Percentiles rank a stretch among this genome's conserved stretches.
Conservation (phyloP, 306 rosid species). For the Vigna trinervia region DNA sequence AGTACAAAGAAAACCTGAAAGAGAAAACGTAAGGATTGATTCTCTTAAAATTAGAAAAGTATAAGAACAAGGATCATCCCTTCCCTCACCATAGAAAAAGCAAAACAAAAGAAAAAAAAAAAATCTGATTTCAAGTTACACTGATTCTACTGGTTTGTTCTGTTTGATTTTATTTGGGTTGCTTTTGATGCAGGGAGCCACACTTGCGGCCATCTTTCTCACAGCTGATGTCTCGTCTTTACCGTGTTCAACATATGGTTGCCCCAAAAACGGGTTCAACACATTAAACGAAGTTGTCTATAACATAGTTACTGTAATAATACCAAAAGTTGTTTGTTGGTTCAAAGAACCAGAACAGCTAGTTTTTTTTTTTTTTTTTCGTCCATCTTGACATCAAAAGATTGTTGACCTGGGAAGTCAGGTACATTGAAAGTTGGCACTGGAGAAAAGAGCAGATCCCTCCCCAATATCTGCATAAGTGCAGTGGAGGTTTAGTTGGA, state of each 20-base stretch:
- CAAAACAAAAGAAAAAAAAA: no score
- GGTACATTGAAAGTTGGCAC: slow-evolving; percentile 86
- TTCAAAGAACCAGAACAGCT: slow-evolving; percentile 79
- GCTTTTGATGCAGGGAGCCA: slow-evolving; percentile 77
- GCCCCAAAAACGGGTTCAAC: slow-evolving; percentile 53
- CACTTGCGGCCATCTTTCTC: slow-evolving; percentile 94
- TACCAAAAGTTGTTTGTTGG: slow-evolving; percentile 57
- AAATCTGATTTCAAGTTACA: neutral
- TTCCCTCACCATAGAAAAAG: neutral
- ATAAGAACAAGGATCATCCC: neutral
- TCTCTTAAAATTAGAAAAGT: neutral
- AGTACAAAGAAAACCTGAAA: neutral
- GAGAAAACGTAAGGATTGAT: slow-evolving; percentile 18
- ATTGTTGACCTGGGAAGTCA: slow-evolving; percentile 57
- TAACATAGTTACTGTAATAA: slow-evolving; percentile 54
- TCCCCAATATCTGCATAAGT: slow-evolving; percentile 63
- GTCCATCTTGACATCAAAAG: slow-evolving; percentile 38
- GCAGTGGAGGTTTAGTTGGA: slow-evolving; percentile 67
- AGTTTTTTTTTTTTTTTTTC: slow-evolving; percentile 41
- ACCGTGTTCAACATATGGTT: slow-evolving; percentile 62
- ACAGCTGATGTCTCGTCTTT: slow-evolving; percentile 76
- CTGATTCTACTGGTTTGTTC: neutral
- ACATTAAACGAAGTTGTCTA: slow-evolving; percentile 50
- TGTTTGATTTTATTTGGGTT: slow-evolving; percentile 32
- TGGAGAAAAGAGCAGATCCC: slow-evolving; percentile 55